A percentile compares a stretch with the other conserved stretches of the same genome.
Evolutionary conservation across 176 grass and related monocot genomes (phyloP).

Genomic region (Otatea glauca): DNA sequence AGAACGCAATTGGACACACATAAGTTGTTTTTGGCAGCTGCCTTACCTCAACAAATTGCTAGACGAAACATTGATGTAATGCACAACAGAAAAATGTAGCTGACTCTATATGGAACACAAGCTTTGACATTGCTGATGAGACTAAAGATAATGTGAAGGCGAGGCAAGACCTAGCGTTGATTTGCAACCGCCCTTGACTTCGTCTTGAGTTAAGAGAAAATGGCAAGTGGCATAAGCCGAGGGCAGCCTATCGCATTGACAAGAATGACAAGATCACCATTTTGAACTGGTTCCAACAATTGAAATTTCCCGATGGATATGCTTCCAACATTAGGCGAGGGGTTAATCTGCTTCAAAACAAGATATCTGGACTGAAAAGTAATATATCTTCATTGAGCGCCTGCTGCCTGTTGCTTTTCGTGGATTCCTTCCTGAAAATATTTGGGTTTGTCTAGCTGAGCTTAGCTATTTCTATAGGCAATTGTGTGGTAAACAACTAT

Average conservation of each 20-base stretch:
- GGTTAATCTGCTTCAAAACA: neutral
- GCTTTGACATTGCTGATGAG: neutral
- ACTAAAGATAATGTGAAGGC: neutral
- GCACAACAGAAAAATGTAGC: too few species aligned
- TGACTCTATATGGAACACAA: too few species aligned
- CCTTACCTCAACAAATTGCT: too few species aligned
- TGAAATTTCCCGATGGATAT: neutral
- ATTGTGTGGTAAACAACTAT: neutral
- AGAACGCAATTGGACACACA: too few species aligned
- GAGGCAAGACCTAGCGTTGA: neutral
- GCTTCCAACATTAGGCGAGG: neutral
- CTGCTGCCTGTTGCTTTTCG: neutral
- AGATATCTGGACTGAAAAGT: conserved; percentile 9
- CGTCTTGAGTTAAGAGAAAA: neutral
- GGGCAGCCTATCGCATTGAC: neutral
- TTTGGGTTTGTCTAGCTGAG: neutral
- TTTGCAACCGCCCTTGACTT: neutral
- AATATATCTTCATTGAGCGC: neutral
- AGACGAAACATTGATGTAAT: too few species aligned
- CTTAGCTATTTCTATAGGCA: conserved; percentile 21
- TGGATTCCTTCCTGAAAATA: neutral
- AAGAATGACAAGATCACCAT: neutral
- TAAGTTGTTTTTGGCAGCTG: too few species aligned
- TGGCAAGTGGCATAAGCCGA: neutral
- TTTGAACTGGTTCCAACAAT: neutral